These are phyloP conservation scores for Coprinopsis strossmayeri DNA, from an alignment of 768 basidiomycete genomes.

Conservation along the genomic window DNA sequence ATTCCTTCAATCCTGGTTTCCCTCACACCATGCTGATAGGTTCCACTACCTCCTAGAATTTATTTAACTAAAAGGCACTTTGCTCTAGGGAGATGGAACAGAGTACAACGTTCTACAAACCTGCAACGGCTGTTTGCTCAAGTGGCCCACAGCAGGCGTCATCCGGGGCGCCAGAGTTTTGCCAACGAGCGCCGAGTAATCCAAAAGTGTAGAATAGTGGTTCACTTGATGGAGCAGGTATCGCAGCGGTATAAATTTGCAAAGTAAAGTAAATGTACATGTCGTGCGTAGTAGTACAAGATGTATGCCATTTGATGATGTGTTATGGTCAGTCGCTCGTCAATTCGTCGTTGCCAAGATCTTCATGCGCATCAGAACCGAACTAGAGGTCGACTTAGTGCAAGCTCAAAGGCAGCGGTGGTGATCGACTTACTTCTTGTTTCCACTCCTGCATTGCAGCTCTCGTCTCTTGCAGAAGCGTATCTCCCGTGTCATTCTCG, in stretches of 20 bases:
- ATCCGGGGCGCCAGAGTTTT: too few relatives aligned
- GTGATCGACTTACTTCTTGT: slow-evolving; percentile 20
- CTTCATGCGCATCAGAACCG: not conserved
- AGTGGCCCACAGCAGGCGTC: not conserved
- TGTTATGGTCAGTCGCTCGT: slow-evolving; percentile 11
- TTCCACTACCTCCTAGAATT: not conserved
- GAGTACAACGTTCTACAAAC: not conserved
- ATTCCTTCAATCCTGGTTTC: slow-evolving; percentile 44
- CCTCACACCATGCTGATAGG: slow-evolving; percentile 27
- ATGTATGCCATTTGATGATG: not conserved
- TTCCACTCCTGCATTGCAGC: slow-evolving; percentile 35
- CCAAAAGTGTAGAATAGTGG: too few relatives aligned
- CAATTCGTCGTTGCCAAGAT: slow-evolving; percentile 5
- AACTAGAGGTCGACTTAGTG: not conserved
- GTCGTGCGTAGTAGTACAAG: not conserved
- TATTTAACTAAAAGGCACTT: too few relatives aligned
- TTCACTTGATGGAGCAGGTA: not conserved
- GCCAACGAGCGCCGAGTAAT: too few relatives aligned
- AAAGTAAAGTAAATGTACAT: too few relatives aligned
- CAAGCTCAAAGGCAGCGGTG: not conserved
- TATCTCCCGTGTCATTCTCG: slow-evolving; percentile 33
- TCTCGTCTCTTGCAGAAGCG: slow-evolving; percentile 30
- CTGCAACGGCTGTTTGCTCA: not conserved
- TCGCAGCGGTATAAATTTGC: not conserved
- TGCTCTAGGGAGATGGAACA: slow-evolving; percentile 1